Base-by-base conservation (phyloP, 805 yeast genomes). In the Barnettozyma sucrosica region DNA sequence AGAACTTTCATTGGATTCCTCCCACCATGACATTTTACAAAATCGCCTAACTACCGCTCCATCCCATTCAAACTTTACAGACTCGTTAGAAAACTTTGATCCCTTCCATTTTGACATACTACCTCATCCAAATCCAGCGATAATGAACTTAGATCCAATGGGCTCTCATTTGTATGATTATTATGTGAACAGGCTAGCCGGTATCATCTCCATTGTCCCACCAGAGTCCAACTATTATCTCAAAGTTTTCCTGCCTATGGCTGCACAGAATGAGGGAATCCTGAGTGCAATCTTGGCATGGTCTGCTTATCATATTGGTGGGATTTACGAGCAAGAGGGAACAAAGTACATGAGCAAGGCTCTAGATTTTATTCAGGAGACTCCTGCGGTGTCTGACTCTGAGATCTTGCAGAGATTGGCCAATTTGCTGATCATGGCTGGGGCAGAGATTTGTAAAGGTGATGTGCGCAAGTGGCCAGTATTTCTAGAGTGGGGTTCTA, bases 381-480 rank as follows among this genome's bases (percentile, higher is more conserved):
- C 64, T 3, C 70, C 71, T 4, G 48, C 52, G n/a, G 47, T 42
- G 33, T 47, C 52, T 3, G 62, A 61, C 30, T 41, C 51, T 18
- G 59, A 58, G 10, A 53, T 56, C 49, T 50, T 63, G 44, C 67
- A 55, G 52, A 74, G 82, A 50, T 61, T 86, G 40, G 90, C 95
- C 1, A 77, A 83, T 16, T 68, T 83, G 45, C 65, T 86, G 51
- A 77, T 87, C 44, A 69, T 86, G 44, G 77, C 85, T 54, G 88
- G 85, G n/a, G 90, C 87, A 1, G 89, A 85, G 58, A 84, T 87
- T 45, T 86, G 92, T 65, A 76, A 80, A 53, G 95, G 95, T 7
- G 95, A 87, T 62, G 88, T 85, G 32, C 73, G 73, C 33, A 78
- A 81, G 58, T 87, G 95, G 95, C 76, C 83, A 3, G 70, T 76